Conservation (phyloP, 2,329 filamentous ascomycete genomes). For the Hymenoscyphus salicellus region DNA sequence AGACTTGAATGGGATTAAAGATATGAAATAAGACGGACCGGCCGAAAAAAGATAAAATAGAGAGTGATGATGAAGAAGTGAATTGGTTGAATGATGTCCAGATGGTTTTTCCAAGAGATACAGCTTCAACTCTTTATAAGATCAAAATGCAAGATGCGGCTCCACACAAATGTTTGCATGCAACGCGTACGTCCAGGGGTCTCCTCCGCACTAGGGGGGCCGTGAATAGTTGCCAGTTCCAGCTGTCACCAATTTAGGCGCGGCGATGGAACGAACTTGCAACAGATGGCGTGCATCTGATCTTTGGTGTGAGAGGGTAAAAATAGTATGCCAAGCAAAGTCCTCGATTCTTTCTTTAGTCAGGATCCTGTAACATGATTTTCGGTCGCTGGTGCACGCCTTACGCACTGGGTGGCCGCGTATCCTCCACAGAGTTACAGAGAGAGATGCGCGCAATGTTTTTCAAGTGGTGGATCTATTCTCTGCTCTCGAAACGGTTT, state of each 20-base stretch:
- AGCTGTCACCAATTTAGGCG: constrained; percentile 14
- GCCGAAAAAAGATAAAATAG: constrained; percentile 25
- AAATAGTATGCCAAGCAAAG: constrained; percentile 13
- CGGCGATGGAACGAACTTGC: constrained; percentile 19
- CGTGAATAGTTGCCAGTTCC: constrained; percentile 11
- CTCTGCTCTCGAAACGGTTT: background rate
- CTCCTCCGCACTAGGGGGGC: background rate
- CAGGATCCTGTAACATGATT: constrained; percentile 3
- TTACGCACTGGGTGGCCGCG: background rate
- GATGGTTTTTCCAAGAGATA: constrained; percentile 17
- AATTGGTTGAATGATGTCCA: constrained; percentile 23
- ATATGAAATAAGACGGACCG: constrained; percentile 24
- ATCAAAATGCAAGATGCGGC: constrained; percentile 5
- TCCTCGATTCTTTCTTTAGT: background rate
- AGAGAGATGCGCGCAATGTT: background rate
- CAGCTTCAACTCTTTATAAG: constrained; percentile 10
- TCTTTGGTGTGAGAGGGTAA: constrained; percentile 9
- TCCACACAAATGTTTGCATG: constrained; percentile 7
- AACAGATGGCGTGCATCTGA: constrained; percentile 15
- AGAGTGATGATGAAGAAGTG: constrained; percentile 16
- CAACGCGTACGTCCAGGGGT: background rate
- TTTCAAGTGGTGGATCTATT: background rate
- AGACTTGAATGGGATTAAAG: constrained; percentile 10
- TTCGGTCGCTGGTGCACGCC: background rate
- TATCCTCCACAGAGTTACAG: background rate